Percentiles rank a stretch among this genome's conserved stretches.
These are phyloP conservation scores for Ophiosphaerella narmari DNA, from an alignment of 2,329 filamentous ascomycete species.

Conservation along the genomic window DNA sequence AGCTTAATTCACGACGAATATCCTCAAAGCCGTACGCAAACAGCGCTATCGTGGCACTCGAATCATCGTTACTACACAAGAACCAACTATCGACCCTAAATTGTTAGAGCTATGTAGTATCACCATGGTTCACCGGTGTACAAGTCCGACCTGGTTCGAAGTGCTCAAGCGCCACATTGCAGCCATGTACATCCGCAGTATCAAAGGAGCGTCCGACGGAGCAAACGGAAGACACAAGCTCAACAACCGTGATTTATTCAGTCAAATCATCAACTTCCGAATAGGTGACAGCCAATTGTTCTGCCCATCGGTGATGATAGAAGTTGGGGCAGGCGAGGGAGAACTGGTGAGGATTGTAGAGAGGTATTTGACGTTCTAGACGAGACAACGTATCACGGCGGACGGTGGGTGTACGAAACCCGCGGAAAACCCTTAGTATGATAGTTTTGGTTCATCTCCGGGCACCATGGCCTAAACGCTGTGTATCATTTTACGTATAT, in stretches of 20 bases:
- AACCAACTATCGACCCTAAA: conserved; percentile 69
- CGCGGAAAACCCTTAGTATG: not conserved
- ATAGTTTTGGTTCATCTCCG: not conserved
- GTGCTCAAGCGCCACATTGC: conserved; percentile 55
- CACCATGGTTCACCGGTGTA: conserved; percentile 4
- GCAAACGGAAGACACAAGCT: not conserved
- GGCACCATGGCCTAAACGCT: too few relatives aligned
- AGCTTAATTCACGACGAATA: conserved; percentile 58
- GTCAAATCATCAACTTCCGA: not conserved
- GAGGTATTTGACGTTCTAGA: not conserved
- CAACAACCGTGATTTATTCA: not conserved
- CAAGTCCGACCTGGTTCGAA: conserved; percentile 27
- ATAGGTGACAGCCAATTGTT: not conserved
- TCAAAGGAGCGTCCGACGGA: not conserved
- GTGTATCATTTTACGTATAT: too few relatives aligned
- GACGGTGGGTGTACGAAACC: not conserved
- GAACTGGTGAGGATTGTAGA: not conserved
- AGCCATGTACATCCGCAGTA: conserved; percentile 34
- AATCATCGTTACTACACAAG: conserved; percentile 74
- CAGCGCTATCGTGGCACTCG: conserved; percentile 71
- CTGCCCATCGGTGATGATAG: not conserved
- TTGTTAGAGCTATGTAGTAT: conserved; percentile 59
- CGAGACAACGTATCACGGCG: not conserved
- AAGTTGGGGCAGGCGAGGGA: not conserved
- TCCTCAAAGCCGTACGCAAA: conserved; percentile 67